Evolutionary conservation across 1,284 basidiomycete species (phyloP).

Genomic region (Anthracocystis panici-leucophaei): DNA sequence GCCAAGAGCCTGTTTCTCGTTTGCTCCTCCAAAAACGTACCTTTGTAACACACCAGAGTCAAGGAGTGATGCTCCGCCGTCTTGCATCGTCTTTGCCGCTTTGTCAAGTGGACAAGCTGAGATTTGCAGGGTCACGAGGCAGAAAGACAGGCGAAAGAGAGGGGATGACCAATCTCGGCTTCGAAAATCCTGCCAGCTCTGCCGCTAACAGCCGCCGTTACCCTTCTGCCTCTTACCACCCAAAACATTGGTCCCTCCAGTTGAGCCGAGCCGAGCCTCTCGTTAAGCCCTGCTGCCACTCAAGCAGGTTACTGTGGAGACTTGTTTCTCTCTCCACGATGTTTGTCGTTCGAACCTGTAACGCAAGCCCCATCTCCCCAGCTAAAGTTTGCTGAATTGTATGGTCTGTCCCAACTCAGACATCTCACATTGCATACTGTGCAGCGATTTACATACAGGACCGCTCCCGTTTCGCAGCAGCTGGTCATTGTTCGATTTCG

Average conservation of each 20-base stretch:
- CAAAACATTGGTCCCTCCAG: slow-evolving; percentile 12
- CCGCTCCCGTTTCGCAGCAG: slow-evolving; percentile 2
- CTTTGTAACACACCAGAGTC: slow-evolving; percentile 13
- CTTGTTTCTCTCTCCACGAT: neutral
- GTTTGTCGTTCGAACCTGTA: neutral
- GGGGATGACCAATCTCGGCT: slow-evolving; percentile 3
- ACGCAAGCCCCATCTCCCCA: neutral
- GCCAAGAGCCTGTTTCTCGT: neutral
- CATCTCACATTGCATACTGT: neutral
- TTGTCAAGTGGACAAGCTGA: neutral
- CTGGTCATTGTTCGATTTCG: neutral
- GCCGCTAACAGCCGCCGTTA: slow-evolving; percentile 14
- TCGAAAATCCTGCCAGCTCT: neutral
- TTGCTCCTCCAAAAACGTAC: slow-evolving; percentile 4
- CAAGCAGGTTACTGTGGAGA: neutral
- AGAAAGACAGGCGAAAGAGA: neutral
- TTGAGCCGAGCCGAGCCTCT: slow-evolving; percentile 1
- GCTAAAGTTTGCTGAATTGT: neutral
- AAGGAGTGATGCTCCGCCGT: neutral
- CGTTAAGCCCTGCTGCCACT: neutral
- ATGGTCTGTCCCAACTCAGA: neutral
- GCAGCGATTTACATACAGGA: neutral
- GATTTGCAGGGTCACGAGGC: neutral
- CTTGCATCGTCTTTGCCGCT: neutral
- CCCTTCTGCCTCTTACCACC: neutral